These are phyloP conservation scores for Linderniella brevidens DNA, from an alignment of 257 asterid genomes.

Conservation along the genomic window DNA sequence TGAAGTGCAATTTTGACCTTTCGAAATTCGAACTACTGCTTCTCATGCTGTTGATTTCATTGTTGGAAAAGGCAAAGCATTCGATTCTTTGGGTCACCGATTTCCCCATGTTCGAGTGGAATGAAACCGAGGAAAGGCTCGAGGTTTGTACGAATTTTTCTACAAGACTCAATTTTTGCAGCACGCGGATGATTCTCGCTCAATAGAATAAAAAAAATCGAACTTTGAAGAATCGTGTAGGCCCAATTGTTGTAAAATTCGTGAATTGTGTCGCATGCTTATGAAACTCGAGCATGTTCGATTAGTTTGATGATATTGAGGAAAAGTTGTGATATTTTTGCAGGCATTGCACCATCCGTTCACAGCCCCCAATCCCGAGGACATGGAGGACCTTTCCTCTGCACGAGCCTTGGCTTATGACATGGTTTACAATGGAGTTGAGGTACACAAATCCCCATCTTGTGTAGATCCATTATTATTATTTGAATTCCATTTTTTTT, in stretches of 20 bases:
- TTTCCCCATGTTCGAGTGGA: conserved; percentile 99
- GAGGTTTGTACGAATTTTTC: conserved; percentile 44
- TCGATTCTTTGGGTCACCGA: conserved; percentile 96
- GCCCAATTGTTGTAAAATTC: no score
- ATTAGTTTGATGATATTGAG: background rate
- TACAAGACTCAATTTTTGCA: background rate
- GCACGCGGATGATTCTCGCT: background rate
- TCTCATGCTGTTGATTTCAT: background rate
- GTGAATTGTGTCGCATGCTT: no score
- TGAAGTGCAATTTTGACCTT: background rate
- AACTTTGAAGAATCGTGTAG: no score
- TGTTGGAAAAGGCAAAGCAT: conserved; percentile 48
- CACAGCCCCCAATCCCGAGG: conserved; percentile 96
- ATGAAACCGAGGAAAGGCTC: conserved; percentile 72
- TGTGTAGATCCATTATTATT: background rate
- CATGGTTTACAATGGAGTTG: conserved; percentile 97
- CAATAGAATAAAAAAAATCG: background rate
- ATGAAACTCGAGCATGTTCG: no score
- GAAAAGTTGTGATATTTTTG: conserved; percentile 5
- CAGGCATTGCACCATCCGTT: conserved; percentile 98
- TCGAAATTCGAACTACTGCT: conserved; percentile 9
- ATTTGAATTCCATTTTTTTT: conserved; percentile 6
- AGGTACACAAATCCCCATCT: conserved; percentile 30
- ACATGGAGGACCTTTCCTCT: conserved; percentile 61
- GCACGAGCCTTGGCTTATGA: conserved; percentile 98